Conservation (phyloP, 2,329 filamentous ascomycete genomes). For the Graphium sp. region DNA sequence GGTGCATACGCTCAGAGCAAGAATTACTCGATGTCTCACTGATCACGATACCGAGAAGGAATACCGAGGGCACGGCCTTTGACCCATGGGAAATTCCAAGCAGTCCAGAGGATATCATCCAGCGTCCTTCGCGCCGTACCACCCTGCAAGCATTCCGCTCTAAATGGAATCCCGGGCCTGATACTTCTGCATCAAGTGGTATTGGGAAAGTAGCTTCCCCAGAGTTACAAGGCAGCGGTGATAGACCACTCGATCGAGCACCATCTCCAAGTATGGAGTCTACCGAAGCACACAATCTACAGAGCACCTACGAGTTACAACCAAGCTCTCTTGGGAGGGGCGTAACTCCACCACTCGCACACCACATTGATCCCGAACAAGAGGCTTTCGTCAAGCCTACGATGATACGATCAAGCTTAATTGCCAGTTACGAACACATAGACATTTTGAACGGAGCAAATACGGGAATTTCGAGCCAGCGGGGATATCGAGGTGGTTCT, state of each 20-base stretch:
- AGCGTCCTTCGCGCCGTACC: no score
- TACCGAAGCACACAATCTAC: neutral
- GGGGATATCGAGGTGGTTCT: conserved; percentile 9
- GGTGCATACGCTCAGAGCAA: conserved; percentile 4
- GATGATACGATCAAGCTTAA: conserved; percentile 19
- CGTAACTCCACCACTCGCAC: conserved; percentile 4
- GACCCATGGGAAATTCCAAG: conserved; percentile 28
- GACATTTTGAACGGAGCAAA: conserved; percentile 5
- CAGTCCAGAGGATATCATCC: conserved; percentile 15
- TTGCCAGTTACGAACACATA: conserved; percentile 16
- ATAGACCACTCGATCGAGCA: neutral
- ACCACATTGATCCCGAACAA: conserved; percentile 4
- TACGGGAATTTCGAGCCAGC: conserved; percentile 9
- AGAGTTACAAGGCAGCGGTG: conserved; percentile 1
- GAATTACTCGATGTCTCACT: conserved; percentile 14
- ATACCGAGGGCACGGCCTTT: conserved; percentile 6
- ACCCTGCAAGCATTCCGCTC: no score
- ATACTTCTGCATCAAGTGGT: conserved; percentile 1
- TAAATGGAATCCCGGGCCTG: no score
- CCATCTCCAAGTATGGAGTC: neutral
- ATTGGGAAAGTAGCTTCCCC: neutral
- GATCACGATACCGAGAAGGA: conserved; percentile 14
- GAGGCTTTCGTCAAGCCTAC: conserved; percentile 9
- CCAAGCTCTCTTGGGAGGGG: neutral
- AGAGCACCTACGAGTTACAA: conserved; percentile 10